Conservation (phyloP, 371 early-diverging fungal species). For the Mortierella sp. region DNA sequence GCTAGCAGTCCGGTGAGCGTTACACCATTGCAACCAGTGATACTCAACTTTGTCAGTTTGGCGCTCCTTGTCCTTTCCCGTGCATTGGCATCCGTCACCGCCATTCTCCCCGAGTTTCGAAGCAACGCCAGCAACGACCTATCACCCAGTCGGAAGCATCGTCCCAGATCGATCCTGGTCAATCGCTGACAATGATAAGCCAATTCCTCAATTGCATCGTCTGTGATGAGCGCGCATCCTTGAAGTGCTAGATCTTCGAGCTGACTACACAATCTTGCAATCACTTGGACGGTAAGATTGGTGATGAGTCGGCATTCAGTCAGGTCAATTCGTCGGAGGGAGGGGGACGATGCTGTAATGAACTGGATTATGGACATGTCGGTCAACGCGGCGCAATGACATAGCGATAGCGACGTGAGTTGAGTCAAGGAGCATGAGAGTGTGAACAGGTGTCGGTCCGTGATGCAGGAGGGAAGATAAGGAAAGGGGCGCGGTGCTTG, state of each 20-base stretch:
- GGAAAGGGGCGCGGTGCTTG: constrained; percentile 43
- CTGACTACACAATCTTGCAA: constrained; percentile 28
- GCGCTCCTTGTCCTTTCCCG: constrained; percentile 14
- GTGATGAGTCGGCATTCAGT: constrained; percentile 39
- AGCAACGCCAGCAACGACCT: constrained; percentile 23
- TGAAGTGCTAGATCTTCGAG: constrained; percentile 35
- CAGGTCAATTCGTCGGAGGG: constrained; percentile 30
- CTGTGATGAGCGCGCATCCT: constrained; percentile 32
- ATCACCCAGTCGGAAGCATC: constrained; percentile 29
- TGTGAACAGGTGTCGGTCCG: constrained; percentile 27
- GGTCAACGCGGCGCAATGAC: constrained; percentile 37
- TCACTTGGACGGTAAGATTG: constrained; percentile 39
- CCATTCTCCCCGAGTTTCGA: constrained; percentile 13
- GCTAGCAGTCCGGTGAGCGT: constrained; percentile 25
- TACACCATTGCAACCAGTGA: constrained; percentile 39
- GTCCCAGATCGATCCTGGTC: constrained; percentile 24
- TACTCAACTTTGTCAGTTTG: constrained; percentile 16
- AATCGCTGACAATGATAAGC: constrained; percentile 26
- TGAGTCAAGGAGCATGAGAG: constrained; percentile 25
- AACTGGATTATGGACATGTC: constrained; percentile 35
- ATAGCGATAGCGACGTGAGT: constrained; percentile 32
- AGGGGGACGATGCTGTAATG: constrained; percentile 41
- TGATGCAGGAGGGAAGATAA: constrained; percentile 42
- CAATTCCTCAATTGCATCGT: constrained; percentile 40
- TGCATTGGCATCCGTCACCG: background rate